Conservation (phyloP, 2,329 filamentous ascomycete genomes). For the Waltergamsia citrina region DNA sequence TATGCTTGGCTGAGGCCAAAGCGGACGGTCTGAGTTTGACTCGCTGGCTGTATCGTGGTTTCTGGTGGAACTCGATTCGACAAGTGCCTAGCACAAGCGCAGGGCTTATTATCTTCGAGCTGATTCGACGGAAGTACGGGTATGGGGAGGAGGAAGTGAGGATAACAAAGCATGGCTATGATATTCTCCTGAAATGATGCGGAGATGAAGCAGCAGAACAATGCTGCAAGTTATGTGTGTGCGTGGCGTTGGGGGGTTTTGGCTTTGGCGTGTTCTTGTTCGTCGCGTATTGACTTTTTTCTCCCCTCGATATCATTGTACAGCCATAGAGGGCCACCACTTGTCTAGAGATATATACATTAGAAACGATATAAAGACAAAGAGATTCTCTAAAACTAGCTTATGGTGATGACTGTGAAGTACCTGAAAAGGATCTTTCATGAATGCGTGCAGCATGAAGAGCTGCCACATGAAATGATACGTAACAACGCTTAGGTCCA, state of each 20-base stretch:
- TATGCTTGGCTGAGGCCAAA: conserved; percentile 48
- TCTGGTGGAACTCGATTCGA: conserved; percentile 62
- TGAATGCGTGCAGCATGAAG: too few species aligned
- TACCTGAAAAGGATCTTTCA: too few species aligned
- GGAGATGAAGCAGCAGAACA: too few species aligned
- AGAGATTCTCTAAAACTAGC: too few species aligned
- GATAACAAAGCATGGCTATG: conserved; percentile 61
- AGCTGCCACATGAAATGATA: too few species aligned
- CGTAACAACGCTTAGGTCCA: too few species aligned
- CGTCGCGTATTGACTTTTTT: background rate
- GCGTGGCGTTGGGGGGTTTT: background rate
- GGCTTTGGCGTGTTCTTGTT: background rate
- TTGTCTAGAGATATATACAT: background rate
- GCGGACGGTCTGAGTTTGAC: conserved; percentile 45
- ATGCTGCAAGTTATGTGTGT: background rate
- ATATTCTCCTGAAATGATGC: conserved; percentile 46
- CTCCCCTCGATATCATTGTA: background rate
- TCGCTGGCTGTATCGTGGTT: conserved; percentile 61
- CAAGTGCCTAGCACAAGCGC: conserved; percentile 72
- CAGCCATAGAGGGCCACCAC: background rate
- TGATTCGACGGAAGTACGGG: conserved; percentile 65
- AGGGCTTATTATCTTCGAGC: conserved; percentile 69
- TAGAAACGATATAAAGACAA: too few species aligned
- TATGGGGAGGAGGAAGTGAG: conserved; percentile 50
- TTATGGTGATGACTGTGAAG: too few species aligned